Conservation (phyloP, 345 rosid species). For the Camelina neglecta region DNA sequence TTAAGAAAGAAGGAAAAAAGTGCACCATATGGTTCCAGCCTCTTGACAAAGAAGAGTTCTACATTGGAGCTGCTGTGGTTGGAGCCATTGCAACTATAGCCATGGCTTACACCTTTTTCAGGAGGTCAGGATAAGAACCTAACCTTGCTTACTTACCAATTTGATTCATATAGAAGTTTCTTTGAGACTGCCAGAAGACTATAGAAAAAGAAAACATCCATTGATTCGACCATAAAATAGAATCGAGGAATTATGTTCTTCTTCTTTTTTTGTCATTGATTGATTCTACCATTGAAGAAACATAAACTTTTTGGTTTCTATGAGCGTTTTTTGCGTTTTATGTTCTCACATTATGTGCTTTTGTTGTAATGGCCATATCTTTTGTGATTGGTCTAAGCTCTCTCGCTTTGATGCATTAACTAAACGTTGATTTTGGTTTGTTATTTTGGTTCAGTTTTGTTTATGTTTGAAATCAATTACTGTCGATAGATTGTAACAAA, state of each 20-base stretch:
- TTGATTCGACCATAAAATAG: neutral
- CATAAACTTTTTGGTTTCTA: constrained; percentile 23
- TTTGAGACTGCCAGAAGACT: neutral
- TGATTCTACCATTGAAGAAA: constrained; percentile 18
- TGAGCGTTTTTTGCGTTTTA: constrained; percentile 2
- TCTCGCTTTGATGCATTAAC: neutral
- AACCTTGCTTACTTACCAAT: constrained; percentile 9
- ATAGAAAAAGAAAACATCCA: neutral
- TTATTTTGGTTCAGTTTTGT: neutral
- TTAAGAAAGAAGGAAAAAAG: constrained; percentile 42
- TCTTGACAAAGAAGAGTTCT: constrained; percentile 63
- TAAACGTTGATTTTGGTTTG: neutral
- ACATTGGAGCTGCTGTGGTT: constrained; percentile 62
- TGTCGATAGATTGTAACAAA: neutral
- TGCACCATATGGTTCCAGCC: constrained; percentile 54
- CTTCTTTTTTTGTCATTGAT: neutral
- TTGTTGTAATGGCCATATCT: constrained; percentile 3
- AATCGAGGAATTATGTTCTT: constrained; percentile 11
- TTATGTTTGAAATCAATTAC: neutral
- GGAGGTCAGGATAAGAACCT: constrained; percentile 58
- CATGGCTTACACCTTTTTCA: constrained; percentile 66
- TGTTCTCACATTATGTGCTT: neutral
- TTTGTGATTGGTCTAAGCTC: constrained; percentile 11
- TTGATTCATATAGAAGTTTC: constrained; percentile 16
- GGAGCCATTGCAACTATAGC: constrained; percentile 78